Evolutionary conservation across 352 stramenopile species (phyloP).

Genomic region (Pythium plurisporium): DNA sequence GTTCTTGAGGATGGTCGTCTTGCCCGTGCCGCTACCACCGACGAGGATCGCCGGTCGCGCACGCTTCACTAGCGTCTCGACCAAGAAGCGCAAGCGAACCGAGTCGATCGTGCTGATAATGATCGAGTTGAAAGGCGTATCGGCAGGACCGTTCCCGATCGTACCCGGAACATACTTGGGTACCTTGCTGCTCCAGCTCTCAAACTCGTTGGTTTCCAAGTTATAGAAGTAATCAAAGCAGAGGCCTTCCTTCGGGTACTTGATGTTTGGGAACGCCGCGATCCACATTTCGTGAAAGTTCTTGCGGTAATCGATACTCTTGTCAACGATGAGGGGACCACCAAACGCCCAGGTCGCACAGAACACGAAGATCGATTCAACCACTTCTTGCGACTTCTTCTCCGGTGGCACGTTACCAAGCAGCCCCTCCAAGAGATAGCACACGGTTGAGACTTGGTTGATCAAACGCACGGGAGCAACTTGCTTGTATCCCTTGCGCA

Average conservation of each 20-base stretch:
- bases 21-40: constrained; percentile 94
- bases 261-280: constrained; percentile 75
- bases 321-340: constrained; percentile 93
- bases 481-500: constrained; percentile 94
- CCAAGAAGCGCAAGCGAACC: constrained; percentile 92
- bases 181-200: constrained; percentile 92
- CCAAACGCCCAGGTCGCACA: constrained; percentile 96
- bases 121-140: constrained; percentile 96
- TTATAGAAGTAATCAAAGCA: constrained; percentile 99
- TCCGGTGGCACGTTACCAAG: constrained; percentile 77
- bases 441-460: constrained; percentile 95
- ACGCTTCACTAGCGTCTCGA: constrained; percentile 92
- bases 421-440: constrained; percentile 94
- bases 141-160: constrained; percentile 90
- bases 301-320: constrained; percentile 86
- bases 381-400: constrained; percentile 91
- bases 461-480: constrained; percentile 92
- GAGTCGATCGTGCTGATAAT: constrained; percentile 96
- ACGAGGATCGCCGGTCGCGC: constrained; percentile 95
- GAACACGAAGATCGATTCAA: constrained; percentile 96
- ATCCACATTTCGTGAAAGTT: constrained; percentile 88
- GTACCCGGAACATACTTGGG: constrained; percentile 86
- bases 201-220: constrained; percentile 87
- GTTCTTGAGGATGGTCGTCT: constrained; percentile 97
- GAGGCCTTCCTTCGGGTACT: constrained; percentile 94